phyloP scores from a whole-genome alignment of 352 stramenopile genomes.

The Globisporangium sylvaticum region DNA sequence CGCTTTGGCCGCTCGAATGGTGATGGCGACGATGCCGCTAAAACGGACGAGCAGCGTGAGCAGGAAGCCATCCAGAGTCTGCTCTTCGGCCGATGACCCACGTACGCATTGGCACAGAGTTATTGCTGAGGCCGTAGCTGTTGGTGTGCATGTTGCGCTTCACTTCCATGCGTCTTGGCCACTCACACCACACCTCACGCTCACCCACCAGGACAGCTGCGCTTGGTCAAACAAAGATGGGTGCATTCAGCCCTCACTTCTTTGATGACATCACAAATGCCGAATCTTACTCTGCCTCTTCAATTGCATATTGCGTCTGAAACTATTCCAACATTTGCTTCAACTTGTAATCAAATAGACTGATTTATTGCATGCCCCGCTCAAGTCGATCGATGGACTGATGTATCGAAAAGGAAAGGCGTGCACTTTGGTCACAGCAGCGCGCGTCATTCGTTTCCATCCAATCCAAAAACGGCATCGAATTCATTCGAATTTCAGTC shows the following conservation, averaged over 20 bases:
- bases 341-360: neutral
- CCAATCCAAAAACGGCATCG: constrained; percentile 3
- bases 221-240: neutral
- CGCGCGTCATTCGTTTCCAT: constrained; percentile 11
- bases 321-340: neutral
- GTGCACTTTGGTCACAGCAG: constrained; percentile 3
- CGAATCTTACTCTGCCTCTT: neutral
- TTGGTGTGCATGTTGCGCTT: neutral
- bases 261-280: neutral
- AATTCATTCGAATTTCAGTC: constrained; percentile 2
- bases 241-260: neutral
- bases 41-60: constrained; percentile 55
- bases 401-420: neutral
- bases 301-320: neutral
- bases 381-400: neutral
- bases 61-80: constrained; percentile 54
- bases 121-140: too few relatives aligned
- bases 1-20: constrained; percentile 1
- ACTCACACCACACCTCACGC: neutral
- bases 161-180: neutral
- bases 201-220: neutral
- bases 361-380: neutral
- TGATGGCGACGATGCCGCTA: constrained; percentile 14
- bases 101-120: too few relatives aligned
- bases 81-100: constrained; percentile 28